Percentiles rank a stretch among this genome's conserved stretches.
These are phyloP conservation scores for Candida germanica DNA, from an alignment of 805 yeast species.

Conservation along the genomic window DNA sequence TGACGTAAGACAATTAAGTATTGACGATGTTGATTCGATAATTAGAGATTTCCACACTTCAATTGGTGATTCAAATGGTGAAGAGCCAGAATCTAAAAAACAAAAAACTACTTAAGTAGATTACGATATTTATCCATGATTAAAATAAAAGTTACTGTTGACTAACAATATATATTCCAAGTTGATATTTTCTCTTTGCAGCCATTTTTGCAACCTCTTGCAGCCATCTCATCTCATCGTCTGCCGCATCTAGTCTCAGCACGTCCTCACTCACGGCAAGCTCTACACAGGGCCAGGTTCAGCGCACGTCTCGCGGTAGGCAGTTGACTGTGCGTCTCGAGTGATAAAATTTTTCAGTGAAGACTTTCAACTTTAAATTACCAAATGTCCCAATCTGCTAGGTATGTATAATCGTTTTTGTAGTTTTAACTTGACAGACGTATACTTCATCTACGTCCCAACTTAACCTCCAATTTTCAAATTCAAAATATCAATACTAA, in stretches of 20 bases:
- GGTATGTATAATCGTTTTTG: conserved; percentile 2
- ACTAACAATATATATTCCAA: background rate
- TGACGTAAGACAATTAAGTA: conserved; percentile 88
- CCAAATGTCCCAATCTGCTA: conserved; percentile 9
- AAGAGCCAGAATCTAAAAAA: conserved; percentile 44
- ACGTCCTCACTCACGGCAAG: background rate
- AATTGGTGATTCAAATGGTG: conserved; percentile 41
- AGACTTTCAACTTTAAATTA: conserved; percentile 4
- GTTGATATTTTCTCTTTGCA: background rate
- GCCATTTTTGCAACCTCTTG: background rate
- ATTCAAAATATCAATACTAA: conserved; percentile 1
- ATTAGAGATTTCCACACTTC: conserved; percentile 79
- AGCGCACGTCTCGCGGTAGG: conserved; percentile 2
- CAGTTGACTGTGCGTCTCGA: conserved; percentile 4
- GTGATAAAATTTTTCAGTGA: conserved; percentile 6
- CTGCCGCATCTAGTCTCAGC: too few species aligned
- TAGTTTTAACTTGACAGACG: background rate
- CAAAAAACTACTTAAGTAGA: conserved; percentile 17
- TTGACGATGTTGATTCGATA: conserved; percentile 96
- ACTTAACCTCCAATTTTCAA: background rate
- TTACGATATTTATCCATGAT: background rate
- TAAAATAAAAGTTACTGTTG: conserved; percentile 1
- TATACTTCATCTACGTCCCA: conserved; percentile 2
- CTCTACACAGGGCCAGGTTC: background rate
- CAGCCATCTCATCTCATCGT: too few species aligned